Conservation (phyloP, 2,329 filamentous ascomycete species). For the Pseudonectria buxi region DNA sequence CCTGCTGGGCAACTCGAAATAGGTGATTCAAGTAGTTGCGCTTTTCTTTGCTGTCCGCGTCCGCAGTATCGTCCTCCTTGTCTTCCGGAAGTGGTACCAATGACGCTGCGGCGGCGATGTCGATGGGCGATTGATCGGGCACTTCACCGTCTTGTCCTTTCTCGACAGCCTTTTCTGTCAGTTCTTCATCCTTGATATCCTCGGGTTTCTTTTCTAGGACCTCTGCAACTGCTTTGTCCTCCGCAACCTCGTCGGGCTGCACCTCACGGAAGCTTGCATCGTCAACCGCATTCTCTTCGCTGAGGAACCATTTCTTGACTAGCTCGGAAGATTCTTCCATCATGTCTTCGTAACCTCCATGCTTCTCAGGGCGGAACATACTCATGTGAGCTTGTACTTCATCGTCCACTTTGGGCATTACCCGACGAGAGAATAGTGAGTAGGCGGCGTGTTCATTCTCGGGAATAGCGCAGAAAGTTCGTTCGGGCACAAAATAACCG, state of each 20-base stretch:
- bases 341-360: constrained; percentile 59
- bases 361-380: constrained; percentile 57
- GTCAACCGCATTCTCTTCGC: constrained; percentile 38
- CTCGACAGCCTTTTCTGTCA: constrained; percentile 3
- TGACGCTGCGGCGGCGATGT: constrained; percentile 46
- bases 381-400: constrained; percentile 68
- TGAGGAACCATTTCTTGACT: constrained; percentile 50
- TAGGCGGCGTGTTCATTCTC: constrained; percentile 37
- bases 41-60: constrained; percentile 30
- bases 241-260: constrained; percentile 28
- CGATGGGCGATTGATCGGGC: constrained; percentile 40
- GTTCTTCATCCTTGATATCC: constrained; percentile 1
- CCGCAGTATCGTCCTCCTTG: constrained; percentile 28
- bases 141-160: constrained; percentile 11
- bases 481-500: constrained; percentile 54
- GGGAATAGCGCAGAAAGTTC: constrained; percentile 75
- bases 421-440: constrained; percentile 41
- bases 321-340: constrained; percentile 50
- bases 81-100: constrained; percentile 41
- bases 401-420: constrained; percentile 60
- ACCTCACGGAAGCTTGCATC: constrained; percentile 38
- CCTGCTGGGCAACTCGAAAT: constrained; percentile 42
- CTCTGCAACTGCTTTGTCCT: constrained; percentile 21
- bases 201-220: constrained; percentile 15
- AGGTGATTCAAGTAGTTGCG: constrained; percentile 43